Base-by-base conservation (phyloP, 164 flowering plant species). In the Aristolochia contorta region DNA sequence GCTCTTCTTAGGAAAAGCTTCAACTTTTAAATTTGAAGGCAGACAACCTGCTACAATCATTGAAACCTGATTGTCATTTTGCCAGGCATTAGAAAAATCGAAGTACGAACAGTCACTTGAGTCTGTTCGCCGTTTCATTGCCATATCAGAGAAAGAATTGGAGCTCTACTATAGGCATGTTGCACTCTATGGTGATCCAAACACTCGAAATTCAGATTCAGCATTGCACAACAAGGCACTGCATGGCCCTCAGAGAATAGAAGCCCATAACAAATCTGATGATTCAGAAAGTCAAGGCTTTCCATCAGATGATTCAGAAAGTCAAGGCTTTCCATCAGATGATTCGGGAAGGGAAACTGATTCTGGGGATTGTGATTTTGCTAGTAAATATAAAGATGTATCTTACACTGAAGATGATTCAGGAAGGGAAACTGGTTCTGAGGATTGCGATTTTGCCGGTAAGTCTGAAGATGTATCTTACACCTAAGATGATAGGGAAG, bases 41-140 rank as follows among this genome's bases (percentile, higher is more conserved):
- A 9, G 12, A 10, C 30, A 54, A 0, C 20, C 57, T 54, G 30
- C 5, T 27, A 25, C 33, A 16, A 12, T 47, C 47, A 16, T 45
- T 24, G 43, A 59, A 23, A 21, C 22, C 7, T 46, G 53, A 18
- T 46, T 47, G 27, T 47, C 27, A 41, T 45, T 9, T 62, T 67
- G 65, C 19, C 73, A 89, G 98, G 98, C 98, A 37, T 66, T 83
- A 56, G 92, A 90, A 67, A 90, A 84, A 69, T 87, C 94, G 2
- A 93, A 86, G 68, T 93, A 93, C 41, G 92, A 87, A 80, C 97
- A 93, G 61, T 90, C 97, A 57, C 92, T 93, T 6, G 97, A 86
- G 52, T 73, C 94, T 3, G 94, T 87, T 60, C 75, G 89, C 63
- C 94, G 71, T 58, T 90, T 83, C 77, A 90, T 90, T 62, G 86